phyloP scores from a whole-genome alignment of 192 early-diverging fungal genomes.

The Lobosporangium transversale region DNA sequence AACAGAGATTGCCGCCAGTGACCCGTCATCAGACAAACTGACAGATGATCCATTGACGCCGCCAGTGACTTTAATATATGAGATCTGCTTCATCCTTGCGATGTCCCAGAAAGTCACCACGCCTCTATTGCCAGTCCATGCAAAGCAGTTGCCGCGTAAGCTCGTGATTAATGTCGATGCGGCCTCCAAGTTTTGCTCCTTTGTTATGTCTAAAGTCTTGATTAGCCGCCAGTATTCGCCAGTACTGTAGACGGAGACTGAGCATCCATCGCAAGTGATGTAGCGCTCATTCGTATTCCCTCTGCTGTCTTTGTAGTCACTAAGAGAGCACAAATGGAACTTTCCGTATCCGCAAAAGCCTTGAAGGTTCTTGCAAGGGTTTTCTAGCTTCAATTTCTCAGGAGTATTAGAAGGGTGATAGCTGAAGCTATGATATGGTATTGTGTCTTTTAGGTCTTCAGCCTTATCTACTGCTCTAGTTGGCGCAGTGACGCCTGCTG shows the following conservation, averaged over 20 bases:
- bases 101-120: slow-evolving; percentile 6
- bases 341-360: background rate
- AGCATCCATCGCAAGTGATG: slow-evolving; percentile 1
- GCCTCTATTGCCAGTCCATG: background rate
- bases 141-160: background rate
- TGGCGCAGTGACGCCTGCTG: too few species aligned
- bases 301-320: background rate
- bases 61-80: background rate
- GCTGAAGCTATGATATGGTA: slow-evolving; percentile 2
- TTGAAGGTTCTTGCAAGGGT: background rate
- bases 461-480: too few species aligned
- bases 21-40: slow-evolving; percentile 9
- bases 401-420: too few species aligned
- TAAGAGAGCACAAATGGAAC: background rate
- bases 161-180: background rate
- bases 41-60: background rate
- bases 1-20: background rate
- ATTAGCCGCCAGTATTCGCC: background rate
- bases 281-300: background rate
- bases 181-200: background rate
- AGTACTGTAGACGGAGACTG: slow-evolving; percentile 4
- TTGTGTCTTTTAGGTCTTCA: background rate
- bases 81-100: background rate
- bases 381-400: background rate
- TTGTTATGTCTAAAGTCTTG: background rate